Percentiles rank a stretch among this genome's conserved stretches.
These are phyloP conservation scores for Cymodocea nodosa DNA, from an alignment of 116 monocot genomes.

Conservation along the genomic window DNA sequence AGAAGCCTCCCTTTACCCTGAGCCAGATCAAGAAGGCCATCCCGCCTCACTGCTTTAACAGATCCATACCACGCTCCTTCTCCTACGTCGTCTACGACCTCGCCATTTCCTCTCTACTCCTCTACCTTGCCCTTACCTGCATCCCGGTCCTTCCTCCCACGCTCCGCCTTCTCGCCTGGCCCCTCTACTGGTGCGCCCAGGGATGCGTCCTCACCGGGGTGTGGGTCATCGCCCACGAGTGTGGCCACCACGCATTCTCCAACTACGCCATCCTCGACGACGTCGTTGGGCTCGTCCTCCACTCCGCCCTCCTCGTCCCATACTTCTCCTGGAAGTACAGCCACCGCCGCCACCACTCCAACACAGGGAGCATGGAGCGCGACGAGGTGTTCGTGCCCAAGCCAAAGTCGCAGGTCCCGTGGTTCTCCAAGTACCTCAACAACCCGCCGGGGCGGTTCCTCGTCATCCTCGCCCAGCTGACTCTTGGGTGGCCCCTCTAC, in stretches of 20 bases:
- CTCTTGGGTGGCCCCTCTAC: constrained; percentile 69
- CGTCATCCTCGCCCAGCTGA: constrained; percentile 28
- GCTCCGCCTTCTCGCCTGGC: constrained; percentile 37
- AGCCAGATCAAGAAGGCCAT: constrained; percentile 60
- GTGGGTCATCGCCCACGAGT: constrained; percentile 86
- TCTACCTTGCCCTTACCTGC: constrained; percentile 39
- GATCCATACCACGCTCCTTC: constrained; percentile 59
- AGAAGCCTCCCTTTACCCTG: constrained; percentile 63
- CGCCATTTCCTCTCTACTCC: constrained; percentile 25
- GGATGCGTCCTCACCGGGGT: constrained; percentile 63
- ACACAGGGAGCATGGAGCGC: constrained; percentile 65
- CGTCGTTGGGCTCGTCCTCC: constrained; percentile 56
- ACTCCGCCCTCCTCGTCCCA: constrained; percentile 61
- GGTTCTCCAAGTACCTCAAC: constrained; percentile 53
- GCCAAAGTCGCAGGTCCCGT: constrained; percentile 23
- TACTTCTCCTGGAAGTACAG: constrained; percentile 86
- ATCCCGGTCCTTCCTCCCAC: constrained; percentile 36
- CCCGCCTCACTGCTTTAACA: constrained; percentile 73
- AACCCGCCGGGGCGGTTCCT: constrained; percentile 54
- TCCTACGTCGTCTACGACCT: constrained; percentile 62
- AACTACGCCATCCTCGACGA: constrained; percentile 54
- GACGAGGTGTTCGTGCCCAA: constrained; percentile 89
- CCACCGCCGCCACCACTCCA: constrained; percentile 79
- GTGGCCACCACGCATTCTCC: constrained; percentile 83
- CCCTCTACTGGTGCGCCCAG: constrained; percentile 55